Percentiles rank a stretch among this genome's conserved stretches.
Conservation (phyloP, 1,284 basidiomycete genomes). For the Sporisorium sorghi region DNA sequence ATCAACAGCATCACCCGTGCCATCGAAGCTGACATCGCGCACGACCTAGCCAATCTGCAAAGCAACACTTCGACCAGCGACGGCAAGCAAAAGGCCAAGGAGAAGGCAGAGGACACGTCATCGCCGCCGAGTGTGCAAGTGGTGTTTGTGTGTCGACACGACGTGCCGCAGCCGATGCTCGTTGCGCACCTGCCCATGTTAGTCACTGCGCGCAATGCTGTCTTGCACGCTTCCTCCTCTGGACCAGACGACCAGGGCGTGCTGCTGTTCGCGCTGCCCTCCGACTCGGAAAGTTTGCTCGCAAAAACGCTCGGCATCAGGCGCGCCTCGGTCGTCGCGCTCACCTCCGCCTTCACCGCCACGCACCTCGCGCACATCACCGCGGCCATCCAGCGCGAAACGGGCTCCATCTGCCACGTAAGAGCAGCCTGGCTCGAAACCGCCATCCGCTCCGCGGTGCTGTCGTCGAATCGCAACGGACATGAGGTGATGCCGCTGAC, state of each 20-base stretch:
- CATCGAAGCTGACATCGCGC: conserved; percentile 31
- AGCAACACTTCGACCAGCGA: neutral
- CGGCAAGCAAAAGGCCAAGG: conserved; percentile 16
- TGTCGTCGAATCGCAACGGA: neutral
- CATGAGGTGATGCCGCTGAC: neutral
- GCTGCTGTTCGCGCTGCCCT: conserved; percentile 38
- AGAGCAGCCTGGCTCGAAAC: conserved; percentile 42
- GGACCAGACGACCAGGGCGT: neutral
- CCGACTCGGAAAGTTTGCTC: conserved; percentile 28
- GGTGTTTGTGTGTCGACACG: conserved; percentile 50
- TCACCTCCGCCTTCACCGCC: conserved; percentile 19
- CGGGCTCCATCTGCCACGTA: conserved; percentile 12
- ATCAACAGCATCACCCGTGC: conserved; percentile 48
- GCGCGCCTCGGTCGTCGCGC: conserved; percentile 25
- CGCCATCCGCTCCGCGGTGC: conserved; percentile 20
- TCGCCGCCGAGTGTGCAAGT: conserved; percentile 12
- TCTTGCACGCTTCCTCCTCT: conserved; percentile 5
- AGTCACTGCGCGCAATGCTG: conserved; percentile 34
- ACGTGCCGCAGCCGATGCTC: conserved; percentile 29
- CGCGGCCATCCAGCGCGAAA: conserved; percentile 23
- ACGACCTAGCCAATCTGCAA: conserved; percentile 15
- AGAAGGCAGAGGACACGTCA: neutral
- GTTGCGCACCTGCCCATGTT: conserved; percentile 49
- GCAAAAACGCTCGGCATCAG: conserved; percentile 28
- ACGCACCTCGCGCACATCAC: conserved; percentile 9